These are phyloP conservation scores for Herpotrichia juniperi DNA, from an alignment of 2,329 filamentous ascomycete genomes.

Conservation along the genomic window DNA sequence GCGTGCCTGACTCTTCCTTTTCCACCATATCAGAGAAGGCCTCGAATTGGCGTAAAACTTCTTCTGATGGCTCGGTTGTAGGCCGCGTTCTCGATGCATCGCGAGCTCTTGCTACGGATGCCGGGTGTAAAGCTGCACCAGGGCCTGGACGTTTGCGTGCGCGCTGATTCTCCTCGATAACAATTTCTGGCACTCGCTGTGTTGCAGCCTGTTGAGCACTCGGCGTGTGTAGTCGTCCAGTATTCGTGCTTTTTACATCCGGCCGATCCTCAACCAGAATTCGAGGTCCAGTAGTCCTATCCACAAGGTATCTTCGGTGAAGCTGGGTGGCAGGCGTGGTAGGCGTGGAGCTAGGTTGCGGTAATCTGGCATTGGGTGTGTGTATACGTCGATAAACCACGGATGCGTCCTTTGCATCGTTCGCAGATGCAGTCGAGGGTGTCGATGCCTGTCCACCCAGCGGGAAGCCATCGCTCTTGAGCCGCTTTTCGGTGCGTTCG, in stretches of 20 bases:
- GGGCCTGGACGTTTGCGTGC: slow-evolving; percentile 6
- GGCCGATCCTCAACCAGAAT: background rate
- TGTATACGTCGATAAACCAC: background rate
- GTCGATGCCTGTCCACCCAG: background rate
- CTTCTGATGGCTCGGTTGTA: slow-evolving; percentile 22
- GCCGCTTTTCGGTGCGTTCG: slow-evolving; percentile 25
- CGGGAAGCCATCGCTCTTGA: slow-evolving; percentile 19
- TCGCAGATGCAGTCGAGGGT: background rate
- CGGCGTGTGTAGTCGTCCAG: background rate
- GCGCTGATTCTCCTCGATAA: background rate
- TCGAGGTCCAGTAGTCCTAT: background rate
- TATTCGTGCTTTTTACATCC: background rate
- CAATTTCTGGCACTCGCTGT: background rate
- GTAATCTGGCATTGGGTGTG: background rate
- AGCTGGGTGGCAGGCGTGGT: background rate
- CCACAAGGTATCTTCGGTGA: background rate
- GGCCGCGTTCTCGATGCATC: background rate
- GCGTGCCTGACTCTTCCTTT: slow-evolving; percentile 16
- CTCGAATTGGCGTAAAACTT: slow-evolving; percentile 39
- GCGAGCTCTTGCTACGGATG: background rate
- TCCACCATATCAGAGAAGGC: slow-evolving; percentile 41
- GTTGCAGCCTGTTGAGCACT: background rate
- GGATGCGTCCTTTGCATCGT: background rate
- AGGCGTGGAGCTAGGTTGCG: background rate
- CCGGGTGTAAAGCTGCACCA: background rate